Percentiles rank a stretch among this genome's conserved stretches.
Conservation (phyloP, 2,329 filamentous ascomycete genomes). For the Botrytis cinerea region DNA sequence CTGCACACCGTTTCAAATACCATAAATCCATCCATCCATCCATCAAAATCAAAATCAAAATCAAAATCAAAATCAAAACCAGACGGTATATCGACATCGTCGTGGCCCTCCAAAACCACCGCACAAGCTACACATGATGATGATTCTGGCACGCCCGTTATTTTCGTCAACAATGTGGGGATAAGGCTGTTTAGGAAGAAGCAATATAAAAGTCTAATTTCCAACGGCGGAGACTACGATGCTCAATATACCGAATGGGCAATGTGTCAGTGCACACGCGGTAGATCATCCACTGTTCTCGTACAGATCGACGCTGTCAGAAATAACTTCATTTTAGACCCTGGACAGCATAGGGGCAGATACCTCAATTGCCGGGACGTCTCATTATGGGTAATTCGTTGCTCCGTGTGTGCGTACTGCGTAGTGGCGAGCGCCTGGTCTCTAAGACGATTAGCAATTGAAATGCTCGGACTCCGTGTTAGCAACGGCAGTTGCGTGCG, state of each 20-base stretch:
- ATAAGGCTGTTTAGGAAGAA: neutral
- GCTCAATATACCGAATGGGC: neutral
- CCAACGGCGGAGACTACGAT: neutral
- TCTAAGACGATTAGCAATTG: neutral
- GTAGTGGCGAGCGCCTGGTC: neutral
- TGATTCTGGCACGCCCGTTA: neutral
- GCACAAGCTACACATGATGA: neutral
- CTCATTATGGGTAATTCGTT: neutral
- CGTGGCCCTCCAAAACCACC: neutral
- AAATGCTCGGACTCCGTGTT: neutral
- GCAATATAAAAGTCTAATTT: neutral
- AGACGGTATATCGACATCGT: neutral
- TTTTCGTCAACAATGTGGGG: neutral
- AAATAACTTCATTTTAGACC: neutral
- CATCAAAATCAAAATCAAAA: neutral
- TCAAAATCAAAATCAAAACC: neutral
- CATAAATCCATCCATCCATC: neutral
- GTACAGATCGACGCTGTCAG: constrained; percentile 1
- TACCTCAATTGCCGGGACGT: neutral
- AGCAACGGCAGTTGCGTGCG: neutral
- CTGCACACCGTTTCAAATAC: neutral
- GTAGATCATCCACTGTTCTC: neutral
- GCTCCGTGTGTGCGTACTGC: neutral
- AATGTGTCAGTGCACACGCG: neutral
- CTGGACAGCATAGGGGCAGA: neutral